Evolutionary conservation across 371 early-diverging fungal species (phyloP).

Genomic region (Rhizomucor pusillus): DNA sequence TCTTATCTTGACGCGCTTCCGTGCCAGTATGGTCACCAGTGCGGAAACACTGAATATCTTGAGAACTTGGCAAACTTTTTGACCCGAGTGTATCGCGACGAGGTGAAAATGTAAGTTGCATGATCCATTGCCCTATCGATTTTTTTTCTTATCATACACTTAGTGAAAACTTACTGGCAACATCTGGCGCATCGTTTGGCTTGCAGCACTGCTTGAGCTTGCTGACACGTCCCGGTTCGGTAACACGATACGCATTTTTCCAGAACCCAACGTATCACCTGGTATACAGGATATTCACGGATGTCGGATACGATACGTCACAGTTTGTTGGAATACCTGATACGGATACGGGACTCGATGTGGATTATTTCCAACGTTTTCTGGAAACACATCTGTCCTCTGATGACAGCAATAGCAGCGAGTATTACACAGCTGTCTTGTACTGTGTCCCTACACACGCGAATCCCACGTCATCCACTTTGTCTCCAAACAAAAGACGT

Average conservation of each 20-base stretch:
- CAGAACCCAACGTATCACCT: conserved; percentile 66
- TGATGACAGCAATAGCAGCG: neutral
- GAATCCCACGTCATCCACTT: conserved; percentile 50
- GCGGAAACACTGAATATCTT: conserved; percentile 19
- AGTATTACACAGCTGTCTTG: conserved; percentile 30
- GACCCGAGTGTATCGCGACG: conserved; percentile 14
- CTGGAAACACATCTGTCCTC: conserved; percentile 8
- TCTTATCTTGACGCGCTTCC: no score
- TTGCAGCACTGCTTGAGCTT: conserved; percentile 30
- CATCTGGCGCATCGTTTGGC: conserved; percentile 37
- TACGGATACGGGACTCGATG: conserved; percentile 18
- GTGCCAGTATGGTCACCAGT: conserved; percentile 29
- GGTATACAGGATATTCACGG: conserved; percentile 45
- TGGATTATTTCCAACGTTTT: conserved; percentile 17
- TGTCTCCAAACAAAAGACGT: conserved; percentile 33
- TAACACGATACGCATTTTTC: conserved; percentile 35
- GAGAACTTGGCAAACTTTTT: conserved; percentile 27
- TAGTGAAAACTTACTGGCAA: conserved; percentile 26
- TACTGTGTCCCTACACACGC: conserved; percentile 63
- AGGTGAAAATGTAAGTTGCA: conserved; percentile 21
- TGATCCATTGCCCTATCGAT: neutral
- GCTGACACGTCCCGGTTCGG: conserved; percentile 24
- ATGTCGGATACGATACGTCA: conserved; percentile 33
- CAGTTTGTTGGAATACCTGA: conserved; percentile 41
- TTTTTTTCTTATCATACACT: neutral